Base-by-base conservation (phyloP, 2,329 filamentous ascomycete species). In the Beauveria rudraprayagi region DNA sequence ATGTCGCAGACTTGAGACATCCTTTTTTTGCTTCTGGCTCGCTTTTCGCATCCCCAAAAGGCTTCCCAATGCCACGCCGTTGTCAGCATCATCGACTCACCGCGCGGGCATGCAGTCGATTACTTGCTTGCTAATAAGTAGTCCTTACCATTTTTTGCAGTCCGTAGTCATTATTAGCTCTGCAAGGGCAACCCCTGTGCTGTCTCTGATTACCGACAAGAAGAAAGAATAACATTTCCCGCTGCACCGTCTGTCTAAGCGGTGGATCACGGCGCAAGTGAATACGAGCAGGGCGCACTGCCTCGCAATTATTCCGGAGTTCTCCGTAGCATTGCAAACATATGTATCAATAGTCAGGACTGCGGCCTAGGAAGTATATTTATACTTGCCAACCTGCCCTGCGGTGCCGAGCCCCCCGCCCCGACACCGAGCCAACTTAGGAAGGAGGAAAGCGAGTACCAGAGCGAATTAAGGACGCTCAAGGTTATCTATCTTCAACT, bases 1-100 rank as follows among this genome's bases (percentile, higher is more conserved):
- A 53, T 53, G 56, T 52, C 48, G 56, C 56, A 60, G 40, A 52
- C 19, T 48, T 46, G 40, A 53, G 56, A 60, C 56, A 44, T 10
- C 16, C 3, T 11, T 24, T 24, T 24, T 58, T 22, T 19, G 34
- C 11, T 34, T 34, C 30, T 34, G 11, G 11, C 50, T 40, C 26
- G 26, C 24, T n/a, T 10, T 5, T 30, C 8, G 7, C 9, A 8
- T 22, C 22, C 22, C 22, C 22, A 22, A 22, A 22, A 22, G 22
- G 22, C 22, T 30, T 10, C 30, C 9, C 30, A 30, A 30, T 8
- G 30, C 10, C 30, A 37, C 9, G 34, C 34, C 9, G 3, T 37
- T 34, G 30, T 34, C 30, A 34, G 30, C 30, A 34, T 34, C 30
- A 37, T 37, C 11, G 34, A 37, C 34, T 37, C 34, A 14, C 34